Evolutionary conservation across 257 asterid genomes (phyloP).

Genomic region (Ilex aquifolium): DNA sequence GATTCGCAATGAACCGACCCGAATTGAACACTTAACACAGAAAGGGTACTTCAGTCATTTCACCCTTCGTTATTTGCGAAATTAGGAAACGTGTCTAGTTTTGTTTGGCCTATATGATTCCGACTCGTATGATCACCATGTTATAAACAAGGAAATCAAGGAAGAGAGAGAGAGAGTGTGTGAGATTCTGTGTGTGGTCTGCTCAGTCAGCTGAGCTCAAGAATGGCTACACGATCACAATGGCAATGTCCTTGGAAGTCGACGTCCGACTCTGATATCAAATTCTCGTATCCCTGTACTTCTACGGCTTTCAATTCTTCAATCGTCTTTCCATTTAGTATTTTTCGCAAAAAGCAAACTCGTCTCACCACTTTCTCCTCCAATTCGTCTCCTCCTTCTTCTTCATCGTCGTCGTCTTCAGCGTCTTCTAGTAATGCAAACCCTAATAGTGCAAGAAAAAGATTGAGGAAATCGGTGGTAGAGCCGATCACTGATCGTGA

Average conservation of each 20-base stretch:
- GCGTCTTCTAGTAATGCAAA: slow-evolving; percentile 11
- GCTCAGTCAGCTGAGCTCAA: slow-evolving; percentile 10
- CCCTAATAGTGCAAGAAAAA: slow-evolving; percentile 14
- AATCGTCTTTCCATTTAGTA: slow-evolving; percentile 11
- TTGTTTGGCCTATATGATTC: no score
- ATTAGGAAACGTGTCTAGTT: no score
- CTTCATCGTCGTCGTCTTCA: slow-evolving; percentile 17
- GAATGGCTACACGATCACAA: slow-evolving; percentile 52
- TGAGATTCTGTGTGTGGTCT: not conserved
- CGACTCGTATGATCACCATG: no score
- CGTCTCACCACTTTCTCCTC: slow-evolving; percentile 20
- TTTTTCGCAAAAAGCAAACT: slow-evolving; percentile 15
- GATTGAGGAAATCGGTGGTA: slow-evolving; percentile 10
- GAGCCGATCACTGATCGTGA: slow-evolving; percentile 5
- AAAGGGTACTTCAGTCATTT: no score
- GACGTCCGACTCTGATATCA: slow-evolving; percentile 14
- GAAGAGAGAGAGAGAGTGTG: not conserved
- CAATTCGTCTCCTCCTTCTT: slow-evolving; percentile 14
- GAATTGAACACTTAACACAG: no score
- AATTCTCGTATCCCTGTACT: not conserved
- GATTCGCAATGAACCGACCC: no score
- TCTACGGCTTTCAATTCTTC: slow-evolving; percentile 13
- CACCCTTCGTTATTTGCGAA: no score
- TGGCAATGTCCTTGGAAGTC: slow-evolving; percentile 21
- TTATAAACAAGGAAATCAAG: not conserved